Conservation (phyloP, 345 rosid species). For the Euphorbia pulcherrima region DNA sequence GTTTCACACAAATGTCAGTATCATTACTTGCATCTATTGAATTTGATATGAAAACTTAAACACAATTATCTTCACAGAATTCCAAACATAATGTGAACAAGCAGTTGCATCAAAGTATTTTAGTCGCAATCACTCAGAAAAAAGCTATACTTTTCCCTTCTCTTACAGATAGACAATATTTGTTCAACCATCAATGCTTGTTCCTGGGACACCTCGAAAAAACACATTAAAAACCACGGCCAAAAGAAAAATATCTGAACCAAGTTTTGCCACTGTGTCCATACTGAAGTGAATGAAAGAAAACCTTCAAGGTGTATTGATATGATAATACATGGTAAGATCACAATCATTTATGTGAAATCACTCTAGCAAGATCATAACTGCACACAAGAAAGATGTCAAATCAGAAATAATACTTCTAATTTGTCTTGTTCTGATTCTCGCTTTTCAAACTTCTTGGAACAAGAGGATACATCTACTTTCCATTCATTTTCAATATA, state of each 20-base stretch:
- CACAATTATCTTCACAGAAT: background rate
- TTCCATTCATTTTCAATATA: no score
- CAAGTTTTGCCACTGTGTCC: background rate
- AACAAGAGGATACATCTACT: no score
- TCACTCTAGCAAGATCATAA: background rate
- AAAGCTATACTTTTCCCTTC: background rate
- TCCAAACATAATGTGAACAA: background rate
- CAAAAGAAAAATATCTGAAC: background rate
- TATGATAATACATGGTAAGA: no score
- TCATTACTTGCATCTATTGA: background rate
- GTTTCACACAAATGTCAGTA: background rate
- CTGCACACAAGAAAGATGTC: background rate
- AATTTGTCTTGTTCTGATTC: no score
- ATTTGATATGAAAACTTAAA: background rate
- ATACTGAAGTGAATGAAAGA: no score
- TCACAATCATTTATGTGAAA: no score
- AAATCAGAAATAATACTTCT: no score
- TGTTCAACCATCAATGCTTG: background rate
- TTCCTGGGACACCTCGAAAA: background rate
- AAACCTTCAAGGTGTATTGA: no score
- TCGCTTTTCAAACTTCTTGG: no score
- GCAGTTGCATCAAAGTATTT: background rate
- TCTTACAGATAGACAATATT: background rate
- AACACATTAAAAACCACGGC: background rate
- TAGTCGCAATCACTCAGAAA: background rate